A percentile compares a stretch with the other conserved stretches of the same genome.
phyloP scores from a whole-genome alignment of 768 basidiomycete species.

The Mycena chlorophos region DNA sequence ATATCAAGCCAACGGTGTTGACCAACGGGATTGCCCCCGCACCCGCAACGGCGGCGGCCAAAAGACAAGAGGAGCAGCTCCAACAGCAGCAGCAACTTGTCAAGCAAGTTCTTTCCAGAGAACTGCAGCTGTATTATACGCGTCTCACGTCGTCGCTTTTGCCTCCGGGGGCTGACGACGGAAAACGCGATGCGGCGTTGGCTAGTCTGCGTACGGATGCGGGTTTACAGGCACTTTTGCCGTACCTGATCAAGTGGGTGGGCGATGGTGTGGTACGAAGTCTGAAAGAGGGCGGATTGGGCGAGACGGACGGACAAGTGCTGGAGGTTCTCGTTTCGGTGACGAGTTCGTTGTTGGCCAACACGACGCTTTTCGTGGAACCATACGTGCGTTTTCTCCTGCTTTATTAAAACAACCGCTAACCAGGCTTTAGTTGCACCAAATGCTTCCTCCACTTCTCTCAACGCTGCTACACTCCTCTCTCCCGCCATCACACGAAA shows the following conservation, averaged over 20 bases:
- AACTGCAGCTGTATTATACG: conserved; percentile 92
- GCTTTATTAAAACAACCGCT: conserved; percentile 1
- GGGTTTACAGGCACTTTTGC: conserved; percentile 86
- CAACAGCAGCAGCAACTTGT: conserved; percentile 75
- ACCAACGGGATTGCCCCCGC: conserved; percentile 32
- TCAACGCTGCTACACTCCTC: conserved; percentile 88
- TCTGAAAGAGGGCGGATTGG: conserved; percentile 55
- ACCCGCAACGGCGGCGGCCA: conserved; percentile 22
- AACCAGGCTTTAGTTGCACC: conserved; percentile 68
- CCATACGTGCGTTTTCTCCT: conserved; percentile 75
- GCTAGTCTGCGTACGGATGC: conserved; percentile 88
- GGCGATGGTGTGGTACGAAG: conserved; percentile 80
- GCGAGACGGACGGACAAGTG: conserved; percentile 65
- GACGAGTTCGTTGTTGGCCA: conserved; percentile 81
- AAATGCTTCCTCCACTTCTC: conserved; percentile 90
- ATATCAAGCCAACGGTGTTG: conserved; percentile 31
- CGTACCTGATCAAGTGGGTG: conserved; percentile 94
- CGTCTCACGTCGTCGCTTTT: conserved; percentile 84
- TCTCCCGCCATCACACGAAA: conserved; percentile 70
- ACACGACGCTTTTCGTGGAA: conserved; percentile 88
- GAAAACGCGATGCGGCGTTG: conserved; percentile 85
- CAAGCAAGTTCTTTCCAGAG: conserved; percentile 89
- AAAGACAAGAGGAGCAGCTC: conserved; percentile 44
- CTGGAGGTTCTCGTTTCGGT: conserved; percentile 85
- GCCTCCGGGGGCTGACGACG: conserved; percentile 63